Evolutionary conservation across 2,329 filamentous ascomycete species (phyloP).

Genomic region (Dothistroma pini): DNA sequence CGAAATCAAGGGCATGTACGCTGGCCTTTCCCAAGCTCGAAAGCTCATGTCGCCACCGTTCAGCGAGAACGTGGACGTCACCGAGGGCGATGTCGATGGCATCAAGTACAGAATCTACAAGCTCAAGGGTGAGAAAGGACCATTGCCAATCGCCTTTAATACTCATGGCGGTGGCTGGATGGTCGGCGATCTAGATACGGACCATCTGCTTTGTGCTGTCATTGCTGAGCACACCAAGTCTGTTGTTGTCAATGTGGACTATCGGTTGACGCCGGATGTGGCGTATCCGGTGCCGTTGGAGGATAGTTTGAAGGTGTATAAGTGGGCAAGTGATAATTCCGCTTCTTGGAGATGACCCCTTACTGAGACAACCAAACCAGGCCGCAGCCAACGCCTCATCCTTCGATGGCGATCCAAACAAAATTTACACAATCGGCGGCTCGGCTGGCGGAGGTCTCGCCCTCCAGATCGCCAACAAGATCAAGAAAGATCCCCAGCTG

Average conservation of each 20-base stretch:
- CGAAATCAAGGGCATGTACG: constrained; percentile 25
- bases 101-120: constrained; percentile 24
- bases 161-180: constrained; percentile 29
- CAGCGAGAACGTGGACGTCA: constrained; percentile 21
- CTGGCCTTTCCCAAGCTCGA: constrained; percentile 17
- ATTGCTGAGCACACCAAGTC: constrained; percentile 24
- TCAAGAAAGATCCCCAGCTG: constrained; percentile 36
- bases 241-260: constrained; percentile 40
- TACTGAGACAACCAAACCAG: constrained; percentile 9
- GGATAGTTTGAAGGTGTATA: constrained; percentile 37
- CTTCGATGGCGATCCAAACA: constrained; percentile 21
- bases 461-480: constrained; percentile 22
- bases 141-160: constrained; percentile 20
- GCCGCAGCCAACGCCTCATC: constrained; percentile 24
- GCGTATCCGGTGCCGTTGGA: constrained; percentile 44
- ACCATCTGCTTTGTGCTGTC: constrained; percentile 24
- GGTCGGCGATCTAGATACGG: constrained; percentile 24
- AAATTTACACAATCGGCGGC: constrained; percentile 28
- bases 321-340: constrained; percentile 37
- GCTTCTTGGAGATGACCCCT: too few species aligned
- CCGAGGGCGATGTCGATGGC: constrained; percentile 25
- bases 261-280: constrained; percentile 45
- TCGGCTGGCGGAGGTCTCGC: constrained; percentile 29
- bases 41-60: constrained; percentile 18
- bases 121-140: constrained; percentile 20